Evolutionary conservation across 2,329 filamentous ascomycete genomes (phyloP).

Genomic region (Neonectria coccinea): DNA sequence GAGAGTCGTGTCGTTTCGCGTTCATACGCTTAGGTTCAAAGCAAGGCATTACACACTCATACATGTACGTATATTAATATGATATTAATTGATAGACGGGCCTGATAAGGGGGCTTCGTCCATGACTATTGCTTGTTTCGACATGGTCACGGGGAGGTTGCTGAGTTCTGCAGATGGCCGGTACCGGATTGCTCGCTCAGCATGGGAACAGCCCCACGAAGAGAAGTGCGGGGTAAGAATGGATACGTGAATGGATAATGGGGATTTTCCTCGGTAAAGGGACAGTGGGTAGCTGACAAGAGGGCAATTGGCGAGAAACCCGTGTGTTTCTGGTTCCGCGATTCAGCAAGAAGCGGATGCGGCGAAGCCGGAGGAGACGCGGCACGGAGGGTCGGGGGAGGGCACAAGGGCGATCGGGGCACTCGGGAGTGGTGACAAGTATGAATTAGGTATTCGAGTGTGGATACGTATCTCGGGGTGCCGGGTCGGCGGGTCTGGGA

Average conservation of each 20-base stretch:
- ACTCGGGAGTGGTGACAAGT: slow-evolving; percentile 44
- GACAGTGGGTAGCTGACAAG: not conserved
- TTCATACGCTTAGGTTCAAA: not conserved
- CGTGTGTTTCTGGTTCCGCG: not conserved
- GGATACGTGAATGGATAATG: not conserved
- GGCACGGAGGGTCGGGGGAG: slow-evolving; percentile 22
- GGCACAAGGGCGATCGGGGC: slow-evolving; percentile 24
- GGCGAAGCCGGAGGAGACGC: slow-evolving; percentile 19
- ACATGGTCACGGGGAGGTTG: not conserved
- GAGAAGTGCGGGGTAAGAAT: slow-evolving; percentile 1
- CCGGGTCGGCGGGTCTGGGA: slow-evolving; percentile 41
- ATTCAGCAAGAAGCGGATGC: slow-evolving; percentile 3
- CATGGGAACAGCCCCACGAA: slow-evolving; percentile 1
- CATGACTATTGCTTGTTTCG: not conserved
- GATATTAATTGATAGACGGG: slow-evolving; percentile 4
- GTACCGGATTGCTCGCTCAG: slow-evolving; percentile 1
- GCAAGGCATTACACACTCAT: slow-evolving; percentile 3
- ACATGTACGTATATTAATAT: slow-evolving; percentile 11
- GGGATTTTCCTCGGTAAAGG: not conserved
- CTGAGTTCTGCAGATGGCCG: slow-evolving; percentile 1
- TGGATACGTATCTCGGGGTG: slow-evolving; percentile 41
- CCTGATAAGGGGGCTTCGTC: not conserved
- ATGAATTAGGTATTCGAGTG: slow-evolving; percentile 40
- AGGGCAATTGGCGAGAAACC: not conserved
- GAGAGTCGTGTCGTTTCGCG: slow-evolving; percentile 6